Base-by-base conservation (phyloP, 148 eudicot species). In the Vaccinium vitisidaea region DNA sequence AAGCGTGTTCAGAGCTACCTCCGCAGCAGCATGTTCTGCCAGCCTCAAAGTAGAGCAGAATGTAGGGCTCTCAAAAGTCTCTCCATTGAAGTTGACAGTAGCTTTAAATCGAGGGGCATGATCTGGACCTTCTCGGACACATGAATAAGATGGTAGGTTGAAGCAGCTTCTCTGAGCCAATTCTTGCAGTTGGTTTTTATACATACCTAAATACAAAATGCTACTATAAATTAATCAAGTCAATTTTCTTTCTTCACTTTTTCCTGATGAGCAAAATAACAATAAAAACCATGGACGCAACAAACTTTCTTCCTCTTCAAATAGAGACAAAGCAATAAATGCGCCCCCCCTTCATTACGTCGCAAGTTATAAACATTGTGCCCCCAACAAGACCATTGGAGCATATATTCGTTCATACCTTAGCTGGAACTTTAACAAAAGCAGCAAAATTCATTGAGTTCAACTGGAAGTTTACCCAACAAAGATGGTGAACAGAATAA, bases 1-100 rank as follows among this genome's bases (percentile, higher is more conserved):
- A 63, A 91, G 83, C 39, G 89, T 88, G 83, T 84, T 89, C 74
- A 92, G 79, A 79, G 95, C 95, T 58, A 91, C 87, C 87, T 92
- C 91, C 32, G 95, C 95, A 80, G 95, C 95, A 46, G 95, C 91
- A 89, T 89, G 89, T 83, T 91, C 93, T 74, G 95, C 95, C 83
- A 87, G 91, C 80, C 93, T 88, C 61, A 90, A 84, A 6, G 90
- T 91, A 81, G 88, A 75, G 82, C 88, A 92, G 84, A 90, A 91
- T 67, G 79, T 36, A 23, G 91, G 90, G 80, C 93, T 88, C 80
- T 91, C 92, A 88, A 90, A 92, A 32, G 78, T 83, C 86, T 91
- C 93, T 49, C 93, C 92, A 61, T 90, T 91, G 73, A 92, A 86
- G 78, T 86, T 92, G 83, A 91, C 95, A 78, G 90, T 84, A 65